Base-by-base conservation (phyloP, 2,329 filamentous ascomycete species). In the Aspergillus amoenus region DNA sequence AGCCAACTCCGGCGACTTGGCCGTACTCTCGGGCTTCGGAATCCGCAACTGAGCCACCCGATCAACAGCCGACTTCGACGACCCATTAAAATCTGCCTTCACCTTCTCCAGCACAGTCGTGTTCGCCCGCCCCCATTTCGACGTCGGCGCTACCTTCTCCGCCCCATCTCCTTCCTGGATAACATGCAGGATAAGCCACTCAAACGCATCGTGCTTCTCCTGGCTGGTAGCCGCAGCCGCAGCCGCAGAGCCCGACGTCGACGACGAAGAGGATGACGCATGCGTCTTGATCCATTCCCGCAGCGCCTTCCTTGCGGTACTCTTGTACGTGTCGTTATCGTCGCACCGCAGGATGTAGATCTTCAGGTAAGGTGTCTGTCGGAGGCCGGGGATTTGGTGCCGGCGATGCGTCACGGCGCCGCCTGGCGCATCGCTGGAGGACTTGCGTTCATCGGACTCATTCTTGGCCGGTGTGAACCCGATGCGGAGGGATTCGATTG, bases 141-240 rank as follows among this genome's bases (percentile, higher is more conserved):
- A 88, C 2, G 85, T 80, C 15, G 34, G 34, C 13, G 81, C 78
- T 17, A 81, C 80, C 70, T 89, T 89, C 63, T 96, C 91, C 3
- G 84, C 78, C 24, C 80, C 76, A 67, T 81, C 67, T 2, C 87
- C 89, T 61, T 96, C 93, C 13, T 93, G 93, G 12, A 97, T 90
- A 24, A 99, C 90, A 72, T 99, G 94, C 21, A 99, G 71, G 54
- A 99, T 90, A 63, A 99, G 80, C 90, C 93, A 97, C 74, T 99
- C 94, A 65, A 89, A 96, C 0, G 94, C 93, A 78, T 99, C 93
- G 69, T 99, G 94, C 61, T 95, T 94, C 69, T 97, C 93, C 68
- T 92, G 88, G 18, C 85, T 87, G 67, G 81, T 90, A 18, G 77
- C 72, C 8, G 27, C 9, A 2, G 27, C 27, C 3, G 27, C 27